These are phyloP conservation scores for Globisporangium splendens DNA, from an alignment of 352 stramenopile species.

Conservation along the genomic window DNA sequence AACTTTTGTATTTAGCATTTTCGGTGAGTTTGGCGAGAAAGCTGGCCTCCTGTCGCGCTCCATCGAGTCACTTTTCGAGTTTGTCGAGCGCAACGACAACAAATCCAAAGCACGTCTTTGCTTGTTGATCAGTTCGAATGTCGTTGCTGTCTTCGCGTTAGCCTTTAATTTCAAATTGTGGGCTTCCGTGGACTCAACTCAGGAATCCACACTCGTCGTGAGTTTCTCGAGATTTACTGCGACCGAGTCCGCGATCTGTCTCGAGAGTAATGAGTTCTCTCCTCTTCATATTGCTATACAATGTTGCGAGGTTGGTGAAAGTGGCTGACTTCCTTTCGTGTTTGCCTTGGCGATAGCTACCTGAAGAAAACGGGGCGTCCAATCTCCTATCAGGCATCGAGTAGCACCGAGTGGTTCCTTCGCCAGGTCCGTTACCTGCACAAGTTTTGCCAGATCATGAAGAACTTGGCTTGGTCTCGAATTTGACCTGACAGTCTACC, in stretches of 20 bases:
- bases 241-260: conserved; percentile 91
- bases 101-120: conserved; percentile 47
- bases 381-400: conserved; percentile 78
- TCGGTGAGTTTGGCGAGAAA: conserved; percentile 84
- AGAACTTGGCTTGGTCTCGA: not conserved
- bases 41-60: conserved; percentile 84
- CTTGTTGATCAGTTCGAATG: no score
- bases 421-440: conserved; percentile 39
- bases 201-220: conserved; percentile 83
- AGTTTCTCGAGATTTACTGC: conserved; percentile 95
- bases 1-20: conserved; percentile 57
- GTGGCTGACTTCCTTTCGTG: not conserved
- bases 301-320: no score
- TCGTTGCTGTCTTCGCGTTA: no score
- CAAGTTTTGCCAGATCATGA: not conserved
- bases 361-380: conserved; percentile 61
- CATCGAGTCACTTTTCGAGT: conserved; percentile 89
- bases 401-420: conserved; percentile 80
- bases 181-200: not conserved
- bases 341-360: conserved; percentile 30
- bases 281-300: not conserved
- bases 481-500: not conserved
- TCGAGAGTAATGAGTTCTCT: conserved; percentile 54
- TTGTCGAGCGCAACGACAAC: conserved; percentile 59
- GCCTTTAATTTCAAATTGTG: no score